Base-by-base conservation (phyloP, 306 rosid genomes). In the Trifolium pratense region DNA sequence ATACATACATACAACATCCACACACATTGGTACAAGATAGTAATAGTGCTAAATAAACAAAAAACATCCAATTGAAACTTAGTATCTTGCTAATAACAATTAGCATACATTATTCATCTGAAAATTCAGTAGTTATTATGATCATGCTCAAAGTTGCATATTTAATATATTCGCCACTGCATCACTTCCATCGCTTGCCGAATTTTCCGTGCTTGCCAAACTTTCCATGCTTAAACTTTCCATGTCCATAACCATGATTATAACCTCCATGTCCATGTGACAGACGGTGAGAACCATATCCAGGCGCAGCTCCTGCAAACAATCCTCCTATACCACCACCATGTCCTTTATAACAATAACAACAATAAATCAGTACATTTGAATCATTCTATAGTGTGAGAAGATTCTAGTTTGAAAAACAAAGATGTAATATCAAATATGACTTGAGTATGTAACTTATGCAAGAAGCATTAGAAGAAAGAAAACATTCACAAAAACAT, bases 221-320 rank as follows among this genome's bases (percentile, higher is more conserved):
- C 75, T 92, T 92, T 2, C 97, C 97, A 25, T 87, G 96, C 78
- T 89, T 86, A 45, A 75, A 90, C 72, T 90, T 90, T 26, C 97
- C 98, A 21, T 82, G 92, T 29, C 85, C 84, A 64, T 45, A 72
- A 48, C 69, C 77, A 74, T 74, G 73, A 53, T 65, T 76, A 68
- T 80, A 75, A 31, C 43, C 46, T 59, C 96, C 89, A 15, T 91
- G 96, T 59, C 96, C 89, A 12, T 91, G 91, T n/a, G 83, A n/a
- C 57, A 85, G 77, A 58, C 80, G 96, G 45, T 83, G 85, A 46
- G 82, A 76, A 3, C 87, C 89, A 63, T 86, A 86, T 7, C 66
- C 78, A 9, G 82, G 75, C 1, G 82, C 84, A 0, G 73, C 85
- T 31, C 89, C 87, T 5, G 85, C 87, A 20, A 80, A 7, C 83